Conservation (phyloP, 1,284 basidiomycete genomes). For the Boletus semigastroideus region DNA sequence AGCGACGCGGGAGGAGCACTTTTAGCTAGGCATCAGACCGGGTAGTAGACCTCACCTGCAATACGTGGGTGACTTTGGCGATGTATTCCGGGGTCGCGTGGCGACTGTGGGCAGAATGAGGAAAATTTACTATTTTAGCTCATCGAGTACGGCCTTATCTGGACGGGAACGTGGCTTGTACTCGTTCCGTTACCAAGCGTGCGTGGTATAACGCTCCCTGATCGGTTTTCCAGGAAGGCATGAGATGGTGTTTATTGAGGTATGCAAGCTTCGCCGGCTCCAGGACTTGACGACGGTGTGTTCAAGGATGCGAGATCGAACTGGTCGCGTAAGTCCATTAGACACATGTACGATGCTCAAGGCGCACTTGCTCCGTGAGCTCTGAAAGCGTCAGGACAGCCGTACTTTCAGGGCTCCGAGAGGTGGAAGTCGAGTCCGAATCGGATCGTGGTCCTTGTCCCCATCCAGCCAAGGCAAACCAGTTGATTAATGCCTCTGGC, state of each 20-base stretch:
- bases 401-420: constrained; percentile 61
- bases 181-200: constrained; percentile 42
- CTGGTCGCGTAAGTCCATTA: constrained; percentile 32
- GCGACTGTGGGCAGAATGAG: constrained; percentile 35
- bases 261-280: constrained; percentile 72
- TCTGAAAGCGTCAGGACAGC: constrained; percentile 63
- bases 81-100: constrained; percentile 55
- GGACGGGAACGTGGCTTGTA: constrained; percentile 44
- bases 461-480: constrained; percentile 93
- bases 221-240: constrained; percentile 44
- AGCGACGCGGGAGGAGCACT: not conserved
- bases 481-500: constrained; percentile 87
- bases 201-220: constrained; percentile 50
- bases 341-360: not conserved
- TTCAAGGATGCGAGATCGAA: constrained; percentile 72
- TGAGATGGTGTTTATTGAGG: constrained; percentile 77
- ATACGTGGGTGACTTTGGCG: constrained; percentile 50
- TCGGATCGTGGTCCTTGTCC: constrained; percentile 40
- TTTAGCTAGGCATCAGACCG: no score
- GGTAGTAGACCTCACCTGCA: constrained; percentile 45
- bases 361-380: constrained; percentile 58
- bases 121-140: not conserved
- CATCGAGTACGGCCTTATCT: constrained; percentile 28
- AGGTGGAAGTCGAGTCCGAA: constrained; percentile 16
- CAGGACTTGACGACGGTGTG: constrained; percentile 73